Percentiles rank a stretch among this genome's conserved stretches.
Conservation (phyloP, 306 rosid species). For the barrel medic (Medicago truncatula) region MtrunA17r5.0-ANR NC_053045.1:42877001-42877500, state of each 20-base stretch:
- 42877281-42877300: not conserved
- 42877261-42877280: constrained; percentile 12
- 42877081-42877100: constrained; percentile 44
- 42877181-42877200: constrained; percentile 39
- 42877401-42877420: constrained; percentile 5
- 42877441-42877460: constrained; percentile 1
- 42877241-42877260: constrained; percentile 34
- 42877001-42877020: no score
- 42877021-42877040: no score
- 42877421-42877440: not conserved
- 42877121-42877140: constrained; percentile 21
- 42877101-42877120: constrained; percentile 22
- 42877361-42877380: not conserved
- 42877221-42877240: constrained; percentile 30
- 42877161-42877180: constrained; percentile 34
- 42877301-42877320: constrained; percentile 1
- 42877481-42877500: not conserved
- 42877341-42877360: constrained; percentile 6
- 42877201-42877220: constrained; percentile 10
- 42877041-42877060: constrained; percentile 10
- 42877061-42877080: constrained; percentile 49
- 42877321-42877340: constrained; percentile 7
- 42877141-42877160: constrained; percentile 31
- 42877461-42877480: not conserved
- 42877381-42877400: not conserved